These are phyloP conservation scores for Boletus coccyginus DNA, from an alignment of 768 basidiomycete species.

Conservation along the genomic window DNA sequence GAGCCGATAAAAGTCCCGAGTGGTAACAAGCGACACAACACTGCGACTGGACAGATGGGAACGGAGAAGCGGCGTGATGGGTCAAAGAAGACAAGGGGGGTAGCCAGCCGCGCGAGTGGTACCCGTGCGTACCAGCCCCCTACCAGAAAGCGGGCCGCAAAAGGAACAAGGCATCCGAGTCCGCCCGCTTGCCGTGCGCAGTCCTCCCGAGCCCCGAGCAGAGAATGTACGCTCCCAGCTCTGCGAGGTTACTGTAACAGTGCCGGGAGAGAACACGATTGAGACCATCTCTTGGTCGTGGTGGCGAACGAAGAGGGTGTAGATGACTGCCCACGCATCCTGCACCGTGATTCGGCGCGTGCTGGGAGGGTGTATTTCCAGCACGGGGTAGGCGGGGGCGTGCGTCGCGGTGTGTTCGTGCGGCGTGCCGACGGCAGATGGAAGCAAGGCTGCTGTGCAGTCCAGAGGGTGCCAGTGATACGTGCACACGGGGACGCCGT, in stretches of 20 bases:
- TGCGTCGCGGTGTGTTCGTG: constrained; percentile 18
- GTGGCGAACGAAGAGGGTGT: constrained; percentile 40
- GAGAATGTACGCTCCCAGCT: constrained; percentile 38
- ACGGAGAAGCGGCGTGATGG: constrained; percentile 20
- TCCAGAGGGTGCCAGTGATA: constrained; percentile 9
- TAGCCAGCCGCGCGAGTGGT: constrained; percentile 33
- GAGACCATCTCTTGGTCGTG: constrained; percentile 43
- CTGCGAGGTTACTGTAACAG: constrained; percentile 31
- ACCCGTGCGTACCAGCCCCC: constrained; percentile 40
- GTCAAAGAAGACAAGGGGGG: constrained; percentile 30
- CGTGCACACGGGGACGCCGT: constrained; percentile 10
- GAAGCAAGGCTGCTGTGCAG: constrained; percentile 5
- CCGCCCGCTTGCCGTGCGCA: not conserved
- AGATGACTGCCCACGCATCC: constrained; percentile 41
- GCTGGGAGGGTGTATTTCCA: constrained; percentile 9
- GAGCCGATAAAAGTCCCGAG: no score
- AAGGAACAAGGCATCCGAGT: constrained; percentile 32
- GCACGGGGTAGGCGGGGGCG: constrained; percentile 20
- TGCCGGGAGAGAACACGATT: constrained; percentile 26
- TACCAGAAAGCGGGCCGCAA: constrained; percentile 48
- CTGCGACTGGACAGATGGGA: constrained; percentile 41
- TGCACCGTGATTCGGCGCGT: constrained; percentile 20
- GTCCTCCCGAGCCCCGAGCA: constrained; percentile 35
- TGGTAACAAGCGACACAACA: constrained; percentile 24
- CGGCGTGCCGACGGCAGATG: constrained; percentile 21